Evolutionary conservation across 352 stramenopile species (phyloP).

Genomic region (Proteromonas lacertae): DNA sequence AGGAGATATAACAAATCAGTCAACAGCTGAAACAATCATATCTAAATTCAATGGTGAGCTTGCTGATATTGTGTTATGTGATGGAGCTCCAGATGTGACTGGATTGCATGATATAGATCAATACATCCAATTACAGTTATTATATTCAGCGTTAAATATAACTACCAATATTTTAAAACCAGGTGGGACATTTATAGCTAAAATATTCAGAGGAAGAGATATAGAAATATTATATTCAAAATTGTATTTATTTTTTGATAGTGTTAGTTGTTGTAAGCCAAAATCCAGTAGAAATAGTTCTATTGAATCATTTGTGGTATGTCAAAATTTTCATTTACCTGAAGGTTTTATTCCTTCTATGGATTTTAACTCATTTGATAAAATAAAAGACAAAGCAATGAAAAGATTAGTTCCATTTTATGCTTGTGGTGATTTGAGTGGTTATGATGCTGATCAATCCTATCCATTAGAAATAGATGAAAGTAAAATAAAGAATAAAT

Average conservation of each 20-base stretch:
- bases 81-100: constrained; percentile 94
- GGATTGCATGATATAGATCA: constrained; percentile 95
- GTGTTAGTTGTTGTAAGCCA: constrained; percentile 78
- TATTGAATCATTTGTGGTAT: constrained; percentile 83
- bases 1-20: constrained; percentile 57
- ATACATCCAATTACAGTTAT: constrained; percentile 75
- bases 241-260: constrained; percentile 66
- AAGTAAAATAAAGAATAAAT: no score
- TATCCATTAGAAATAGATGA: no score
- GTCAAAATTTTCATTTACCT: constrained; percentile 36
- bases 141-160: constrained; percentile 85
- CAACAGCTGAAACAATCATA: constrained; percentile 78
- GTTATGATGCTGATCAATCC: constrained; percentile 25
- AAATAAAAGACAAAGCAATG: background rate
- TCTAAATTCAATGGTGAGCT: constrained; percentile 40
- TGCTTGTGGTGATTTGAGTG: constrained; percentile 43
- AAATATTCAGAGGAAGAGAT: constrained; percentile 90
- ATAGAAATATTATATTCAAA: constrained; percentile 75
- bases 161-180: constrained; percentile 61
- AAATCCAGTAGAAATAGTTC: constrained; percentile 68
- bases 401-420: constrained; percentile 28
- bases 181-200: constrained; percentile 84
- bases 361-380: background rate
- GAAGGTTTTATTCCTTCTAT: background rate
- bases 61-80: constrained; percentile 84